Evolutionary conservation across 2,329 filamentous ascomycete species (phyloP), one percentile per base, ranked within the genome.

Genomic region (Fusarium decemcellulare): DNA sequence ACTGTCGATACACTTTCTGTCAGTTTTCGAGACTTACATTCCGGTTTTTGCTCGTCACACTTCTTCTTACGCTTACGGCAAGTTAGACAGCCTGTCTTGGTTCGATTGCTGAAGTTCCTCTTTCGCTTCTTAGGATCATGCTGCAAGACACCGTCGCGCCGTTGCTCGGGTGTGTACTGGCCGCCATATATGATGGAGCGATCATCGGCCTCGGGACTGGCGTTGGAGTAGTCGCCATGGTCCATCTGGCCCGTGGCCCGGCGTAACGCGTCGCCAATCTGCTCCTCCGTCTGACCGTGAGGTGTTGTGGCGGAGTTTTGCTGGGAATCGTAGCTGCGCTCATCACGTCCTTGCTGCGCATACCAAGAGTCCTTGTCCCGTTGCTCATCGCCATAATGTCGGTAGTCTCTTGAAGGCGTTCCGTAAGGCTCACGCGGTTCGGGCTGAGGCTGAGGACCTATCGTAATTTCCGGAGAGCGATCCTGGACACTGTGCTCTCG

Each of bases 11-110:
- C 27, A 48, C 32, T 14, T 42, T 36, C 46, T 50, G 36, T 36
- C 46, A 46, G 36, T 16, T 40, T 32, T 36, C 23, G 58, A 10
- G 14, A 85, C 92, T 86, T 85, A 97, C 96, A 98, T 80, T 94
- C 90, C 29, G 96, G 96, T 79, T 97, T 97, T 57, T 88, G 88
- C 83, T 98, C 96, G 77, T 98, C 95, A 77, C 96, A 98, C 82
- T 98, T 98, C 89, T 98, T 98, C 87, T 98, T 98, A 63, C 95
- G 88, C 77, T 90, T 89, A 64, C 95, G 88, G 79, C 95, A 98
- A 7, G 95, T 98, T 81, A 97, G 90, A 79, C 95, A 98, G 34
- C 95, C 94, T 10, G 95, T 98, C 82, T 98, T 98, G 18, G 95
- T 98, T 63, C 95, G 88, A 80, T 98, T 97, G 82, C 94, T 97